These are phyloP conservation scores for Pestalotiopsis sp. DNA, from an alignment of 2,329 filamentous ascomycete species.

Conservation along the genomic window DNA sequence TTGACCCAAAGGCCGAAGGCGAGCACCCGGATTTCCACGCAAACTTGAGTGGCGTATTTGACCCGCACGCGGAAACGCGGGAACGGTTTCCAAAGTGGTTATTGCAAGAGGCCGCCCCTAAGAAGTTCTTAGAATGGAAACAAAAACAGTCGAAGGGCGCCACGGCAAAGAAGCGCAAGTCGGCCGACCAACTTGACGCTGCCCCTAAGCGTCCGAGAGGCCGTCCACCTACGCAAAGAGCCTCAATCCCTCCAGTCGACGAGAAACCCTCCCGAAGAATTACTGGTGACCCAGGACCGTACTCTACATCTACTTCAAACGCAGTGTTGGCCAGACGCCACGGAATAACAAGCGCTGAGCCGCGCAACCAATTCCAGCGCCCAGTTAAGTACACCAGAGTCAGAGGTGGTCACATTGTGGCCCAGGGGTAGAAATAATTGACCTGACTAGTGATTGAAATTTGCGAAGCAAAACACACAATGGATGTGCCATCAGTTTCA, in stretches of 20 bases:
- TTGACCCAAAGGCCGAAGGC: background rate
- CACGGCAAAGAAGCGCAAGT: background rate
- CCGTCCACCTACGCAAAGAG: background rate
- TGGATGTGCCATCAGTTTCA: no score
- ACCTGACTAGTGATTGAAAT: background rate
- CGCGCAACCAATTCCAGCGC: background rate
- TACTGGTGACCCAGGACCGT: background rate
- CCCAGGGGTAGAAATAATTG: background rate
- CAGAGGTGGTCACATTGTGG: background rate
- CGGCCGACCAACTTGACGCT: background rate
- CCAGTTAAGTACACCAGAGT: background rate
- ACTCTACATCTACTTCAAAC: background rate
- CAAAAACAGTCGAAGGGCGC: background rate
- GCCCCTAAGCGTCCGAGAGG: background rate
- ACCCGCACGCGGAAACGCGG: background rate
- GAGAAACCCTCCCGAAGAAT: no score
- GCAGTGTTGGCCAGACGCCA: background rate
- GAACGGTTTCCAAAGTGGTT: constrained; percentile 11
- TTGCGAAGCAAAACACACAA: no score
- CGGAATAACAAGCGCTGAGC: background rate
- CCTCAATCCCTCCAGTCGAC: background rate
- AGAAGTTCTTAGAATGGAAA: background rate
- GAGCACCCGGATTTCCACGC: background rate
- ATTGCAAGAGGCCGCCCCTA: background rate
- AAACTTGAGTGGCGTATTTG: background rate